Percentiles rank a stretch among this genome's conserved stretches.
These are phyloP conservation scores for Penicillium janthinellum DNA, from an alignment of 2,329 filamentous ascomycete species.

Conservation along the genomic window DNA sequence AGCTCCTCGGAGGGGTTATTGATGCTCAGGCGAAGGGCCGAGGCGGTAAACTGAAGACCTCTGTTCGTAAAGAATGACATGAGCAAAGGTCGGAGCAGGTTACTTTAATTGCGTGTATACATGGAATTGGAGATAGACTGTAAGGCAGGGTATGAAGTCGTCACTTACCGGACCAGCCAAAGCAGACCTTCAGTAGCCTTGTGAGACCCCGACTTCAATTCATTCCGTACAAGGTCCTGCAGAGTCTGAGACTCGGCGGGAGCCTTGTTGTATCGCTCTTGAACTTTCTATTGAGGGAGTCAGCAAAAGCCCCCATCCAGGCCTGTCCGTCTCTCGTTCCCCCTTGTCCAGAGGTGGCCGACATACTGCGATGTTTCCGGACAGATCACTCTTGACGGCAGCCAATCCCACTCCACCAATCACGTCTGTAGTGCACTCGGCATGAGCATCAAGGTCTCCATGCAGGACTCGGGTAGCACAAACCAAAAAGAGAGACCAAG, in stretches of 20 bases:
- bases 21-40: conserved; percentile 78
- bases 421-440: conserved; percentile 51
- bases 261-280: conserved; percentile 75
- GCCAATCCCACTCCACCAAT: conserved; percentile 74
- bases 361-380: conserved; percentile 83
- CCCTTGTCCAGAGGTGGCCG: conserved; percentile 1
- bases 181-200: conserved; percentile 83
- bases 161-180: conserved; percentile 79
- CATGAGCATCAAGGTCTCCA: conserved; percentile 12
- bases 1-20: conserved; percentile 72
- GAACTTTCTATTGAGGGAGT: conserved; percentile 70
- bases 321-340: not conserved
- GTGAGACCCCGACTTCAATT: conserved; percentile 88
- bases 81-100: not conserved
- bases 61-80: conserved; percentile 48
- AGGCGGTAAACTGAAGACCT: conserved; percentile 89
- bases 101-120: not conserved
- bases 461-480: conserved; percentile 16
- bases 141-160: not conserved
- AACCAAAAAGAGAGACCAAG: conserved; percentile 84
- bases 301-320: conserved; percentile 9
- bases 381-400: conserved; percentile 88
- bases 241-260: conserved; percentile 79
- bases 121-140: not conserved
- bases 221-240: conserved; percentile 81